Base-by-base conservation (phyloP, 495 filamentous ascomycete genomes). In the Aspergillus conjunctus region DNA sequence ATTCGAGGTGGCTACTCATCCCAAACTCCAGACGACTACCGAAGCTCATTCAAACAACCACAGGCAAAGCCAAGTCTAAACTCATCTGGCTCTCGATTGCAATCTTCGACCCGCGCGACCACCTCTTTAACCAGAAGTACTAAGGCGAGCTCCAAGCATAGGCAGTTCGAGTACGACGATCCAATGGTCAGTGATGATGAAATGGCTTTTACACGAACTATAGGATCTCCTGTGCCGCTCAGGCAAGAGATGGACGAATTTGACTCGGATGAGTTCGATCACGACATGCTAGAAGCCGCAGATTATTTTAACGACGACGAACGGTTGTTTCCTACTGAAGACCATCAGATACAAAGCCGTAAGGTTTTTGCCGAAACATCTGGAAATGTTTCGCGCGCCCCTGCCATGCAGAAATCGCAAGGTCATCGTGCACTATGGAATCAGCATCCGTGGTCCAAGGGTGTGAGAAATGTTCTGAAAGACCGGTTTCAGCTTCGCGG, bases 401-500 rank as follows among this genome's bases (percentile, higher is more conserved):
- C 73, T 10, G 44, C 65, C 10, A 64, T 62, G 17, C 78, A 73
- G 54, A 77, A 75, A 54, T 71, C 74, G 15, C 66, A 69, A 18
- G 65, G 46, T 15, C 73, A 73, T 21, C 74, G 64, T 45, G 69
- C 73, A 63, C 73, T 77, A 61, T 78, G 69, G 74, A 67, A 69
- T 64, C 59, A 78, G 30, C 77, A 86, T 64, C 78, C 84, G 9
- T 99, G 94, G 94, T 97, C 92, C 15, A 78, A 79, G 53, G 95
- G 97, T 63, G 91, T 99, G 17, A 88, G 85, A 62, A 80, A 77
- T 41, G 89, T 86, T 15, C 69, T 98, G 50, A 88, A 87, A 59
- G 85, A 92, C 48, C 81, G 89, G 7, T 99, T 99, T 66, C 80
- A 88, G 57, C 83, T 99, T 61, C 83, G 81, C 18, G 91, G 90